Percentiles rank a stretch among this genome's conserved stretches.
Conservation (phyloP, 805 yeast species). For the Wickerhamiella lipophila region DNA sequence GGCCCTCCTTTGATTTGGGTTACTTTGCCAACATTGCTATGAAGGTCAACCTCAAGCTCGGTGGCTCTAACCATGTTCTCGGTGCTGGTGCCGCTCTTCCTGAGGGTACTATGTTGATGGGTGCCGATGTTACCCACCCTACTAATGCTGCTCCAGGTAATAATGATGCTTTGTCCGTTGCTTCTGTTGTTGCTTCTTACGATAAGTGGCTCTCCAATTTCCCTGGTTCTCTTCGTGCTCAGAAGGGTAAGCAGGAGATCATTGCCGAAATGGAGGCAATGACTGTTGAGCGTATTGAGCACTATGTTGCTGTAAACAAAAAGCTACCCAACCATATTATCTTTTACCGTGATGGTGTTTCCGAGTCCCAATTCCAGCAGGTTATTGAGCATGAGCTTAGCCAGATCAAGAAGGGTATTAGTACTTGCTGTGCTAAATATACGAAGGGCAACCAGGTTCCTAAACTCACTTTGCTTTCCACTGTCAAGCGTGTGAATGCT, state of each 20-base stretch:
- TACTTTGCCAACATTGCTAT: conserved; percentile 13
- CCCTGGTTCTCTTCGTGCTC: conserved; percentile 12
- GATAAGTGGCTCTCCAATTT: conserved; percentile 10
- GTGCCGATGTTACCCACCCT: conserved; percentile 11
- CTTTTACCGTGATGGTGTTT: conserved; percentile 12
- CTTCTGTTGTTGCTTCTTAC: conserved; percentile 9
- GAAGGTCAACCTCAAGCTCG: conserved; percentile 12
- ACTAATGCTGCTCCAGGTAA: conserved; percentile 9
- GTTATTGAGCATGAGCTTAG: conserved; percentile 10
- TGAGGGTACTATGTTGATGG: conserved; percentile 10
- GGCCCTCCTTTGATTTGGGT: conserved; percentile 9
- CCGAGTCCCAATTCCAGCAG: conserved; percentile 11
- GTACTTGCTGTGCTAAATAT: neutral
- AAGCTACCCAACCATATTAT: conserved; percentile 7
- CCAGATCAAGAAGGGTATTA: conserved; percentile 8
- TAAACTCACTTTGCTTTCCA: conserved; percentile 8
- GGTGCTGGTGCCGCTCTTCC: conserved; percentile 6
- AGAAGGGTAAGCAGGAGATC: conserved; percentile 11
- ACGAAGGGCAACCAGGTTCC: conserved; percentile 6
- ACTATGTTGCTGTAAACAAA: conserved; percentile 3
- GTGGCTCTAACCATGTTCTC: conserved; percentile 11
- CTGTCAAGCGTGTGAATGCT: conserved; percentile 11
- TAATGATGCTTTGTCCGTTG: conserved; percentile 8
- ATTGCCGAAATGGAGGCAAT: conserved; percentile 8
- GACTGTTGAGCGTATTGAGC: conserved; percentile 8